Percentiles rank a stretch among this genome's conserved stretches.
Conservation (phyloP, 441 rosid genomes). For the Erysimum pusillum region DNA sequence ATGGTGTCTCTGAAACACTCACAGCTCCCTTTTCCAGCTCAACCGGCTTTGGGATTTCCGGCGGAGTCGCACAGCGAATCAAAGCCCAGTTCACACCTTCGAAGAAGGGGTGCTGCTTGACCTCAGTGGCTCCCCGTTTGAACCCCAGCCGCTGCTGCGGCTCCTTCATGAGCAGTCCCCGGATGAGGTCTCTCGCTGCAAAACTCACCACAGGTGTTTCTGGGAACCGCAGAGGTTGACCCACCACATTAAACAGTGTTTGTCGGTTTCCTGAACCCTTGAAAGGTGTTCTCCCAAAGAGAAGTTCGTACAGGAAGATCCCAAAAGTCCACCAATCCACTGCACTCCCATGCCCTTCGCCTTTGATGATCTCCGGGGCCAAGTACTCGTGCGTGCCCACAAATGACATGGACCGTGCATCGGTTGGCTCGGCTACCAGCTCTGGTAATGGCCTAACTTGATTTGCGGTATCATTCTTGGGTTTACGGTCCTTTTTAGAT, state of each 20-base stretch:
- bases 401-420: slow-evolving; percentile 96
- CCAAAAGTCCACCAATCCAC: slow-evolving; percentile 99
- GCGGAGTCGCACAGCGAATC: slow-evolving; percentile 93
- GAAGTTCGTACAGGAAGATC: slow-evolving; percentile 82
- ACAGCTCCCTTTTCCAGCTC: slow-evolving; percentile 65
- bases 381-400: slow-evolving; percentile 95
- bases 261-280: slow-evolving; percentile 94
- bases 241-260: slow-evolving; percentile 91
- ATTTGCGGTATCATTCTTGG: slow-evolving; percentile 73
- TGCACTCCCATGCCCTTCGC: slow-evolving; percentile 98
- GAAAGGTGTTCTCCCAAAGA: slow-evolving; percentile 94
- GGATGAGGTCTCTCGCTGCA: slow-evolving; percentile 85
- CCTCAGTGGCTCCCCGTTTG: slow-evolving; percentile 94
- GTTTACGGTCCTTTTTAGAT: slow-evolving; percentile 78
- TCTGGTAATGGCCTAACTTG: slow-evolving; percentile 89
- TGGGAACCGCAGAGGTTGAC: slow-evolving; percentile 90
- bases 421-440: slow-evolving; percentile 91
- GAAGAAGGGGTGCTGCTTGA: slow-evolving; percentile 92
- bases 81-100: slow-evolving; percentile 99
- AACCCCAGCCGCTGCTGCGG: slow-evolving; percentile 84
- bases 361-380: slow-evolving; percentile 94
- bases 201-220: slow-evolving; percentile 87
- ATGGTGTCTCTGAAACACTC: slow-evolving; percentile 56
- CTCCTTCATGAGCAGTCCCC: slow-evolving; percentile 89
- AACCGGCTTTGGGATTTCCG: slow-evolving; percentile 84